Evolutionary conservation across 345 rosid genomes (phyloP).

Genomic region (Physaria fendleri): DNA sequence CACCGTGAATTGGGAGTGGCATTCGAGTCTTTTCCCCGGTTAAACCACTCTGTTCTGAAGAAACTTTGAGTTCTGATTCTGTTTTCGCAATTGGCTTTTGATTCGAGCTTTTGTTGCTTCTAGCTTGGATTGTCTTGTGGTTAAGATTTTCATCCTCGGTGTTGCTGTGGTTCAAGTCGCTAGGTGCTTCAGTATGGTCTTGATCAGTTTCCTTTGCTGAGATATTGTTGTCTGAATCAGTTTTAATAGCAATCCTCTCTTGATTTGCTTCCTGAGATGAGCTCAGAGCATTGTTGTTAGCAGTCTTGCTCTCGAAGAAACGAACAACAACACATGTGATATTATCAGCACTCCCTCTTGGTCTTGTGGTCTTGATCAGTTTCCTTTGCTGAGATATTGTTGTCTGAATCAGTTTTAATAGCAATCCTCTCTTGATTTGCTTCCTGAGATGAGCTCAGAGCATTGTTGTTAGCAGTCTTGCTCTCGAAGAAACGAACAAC

Average conservation of each 20-base stretch:
- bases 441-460: constrained; percentile 5
- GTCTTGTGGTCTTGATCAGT: no score
- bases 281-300: neutral
- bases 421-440: neutral
- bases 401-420: neutral
- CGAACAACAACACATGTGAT: constrained; percentile 91
- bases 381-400: constrained; percentile 12
- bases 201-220: constrained; percentile 11
- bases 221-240: neutral
- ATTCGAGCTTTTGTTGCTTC: neutral
- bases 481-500: constrained; percentile 63
- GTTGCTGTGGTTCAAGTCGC: neutral
- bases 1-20: no score
- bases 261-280: constrained; percentile 7
- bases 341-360: constrained; percentile 94
- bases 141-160: neutral
- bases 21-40: neutral
- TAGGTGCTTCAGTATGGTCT: neutral
- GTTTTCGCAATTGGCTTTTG: neutral
- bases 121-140: neutral
- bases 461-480: constrained; percentile 4
- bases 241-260: neutral
- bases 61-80: no score
- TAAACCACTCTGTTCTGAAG: constrained; percentile 7
- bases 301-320: constrained; percentile 34